Evolutionary conservation across 305 asterid species (phyloP).

Genomic region (Fraxinus sp.): DNA sequence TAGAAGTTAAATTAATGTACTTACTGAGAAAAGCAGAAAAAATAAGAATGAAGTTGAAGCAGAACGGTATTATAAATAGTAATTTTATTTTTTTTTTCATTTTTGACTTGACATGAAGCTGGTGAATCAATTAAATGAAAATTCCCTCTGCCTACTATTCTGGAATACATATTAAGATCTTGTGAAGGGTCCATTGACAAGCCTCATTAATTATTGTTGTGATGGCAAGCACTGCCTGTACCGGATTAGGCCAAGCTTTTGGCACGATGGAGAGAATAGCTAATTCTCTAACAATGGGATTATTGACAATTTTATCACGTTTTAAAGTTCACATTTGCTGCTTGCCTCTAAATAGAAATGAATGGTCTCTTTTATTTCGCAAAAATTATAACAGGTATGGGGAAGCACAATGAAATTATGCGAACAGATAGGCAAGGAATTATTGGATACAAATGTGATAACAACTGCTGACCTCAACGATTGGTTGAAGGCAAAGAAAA

Average conservation of each 20-base stretch:
- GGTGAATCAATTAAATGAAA: not conserved
- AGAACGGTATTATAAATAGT: not conserved
- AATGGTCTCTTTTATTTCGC: not conserved
- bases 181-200: not conserved
- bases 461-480: slow-evolving; percentile 63
- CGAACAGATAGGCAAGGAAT: slow-evolving; percentile 64
- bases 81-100: not conserved
- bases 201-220: not conserved
- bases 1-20: not conserved
- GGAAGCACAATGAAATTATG: slow-evolving; percentile 58
- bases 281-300: not conserved
- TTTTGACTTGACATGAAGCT: not conserved
- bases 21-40: not conserved
- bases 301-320: not conserved
- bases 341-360: not conserved
- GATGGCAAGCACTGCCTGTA: not conserved
- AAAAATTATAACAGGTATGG: slow-evolving; percentile 63
- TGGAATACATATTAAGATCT: not conserved
- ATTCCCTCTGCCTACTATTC: not conserved
- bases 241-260: not conserved
- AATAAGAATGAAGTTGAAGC: not conserved
- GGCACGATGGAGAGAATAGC: not conserved
- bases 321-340: not conserved
- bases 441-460: slow-evolving; percentile 55
- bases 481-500: slow-evolving; percentile 73